Conservation (phyloP, 306 rosid genomes). For the Sicyos edulis region DNA sequence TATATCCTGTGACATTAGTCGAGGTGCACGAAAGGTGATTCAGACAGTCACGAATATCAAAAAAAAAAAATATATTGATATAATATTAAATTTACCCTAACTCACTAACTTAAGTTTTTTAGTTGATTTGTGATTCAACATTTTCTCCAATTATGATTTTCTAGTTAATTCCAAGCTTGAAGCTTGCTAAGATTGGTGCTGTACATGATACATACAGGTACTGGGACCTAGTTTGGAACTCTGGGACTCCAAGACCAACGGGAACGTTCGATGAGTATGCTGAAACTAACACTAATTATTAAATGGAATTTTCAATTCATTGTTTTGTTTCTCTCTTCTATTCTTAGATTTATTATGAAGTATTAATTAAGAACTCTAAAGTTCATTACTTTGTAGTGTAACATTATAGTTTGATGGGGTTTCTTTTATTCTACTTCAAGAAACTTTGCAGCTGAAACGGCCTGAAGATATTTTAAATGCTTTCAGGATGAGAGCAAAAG, state of each 20-base stretch:
- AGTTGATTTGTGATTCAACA: no score
- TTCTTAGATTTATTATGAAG: neutral
- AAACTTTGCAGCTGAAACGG: neutral
- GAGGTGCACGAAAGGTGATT: no score
- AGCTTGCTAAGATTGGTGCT: no score
- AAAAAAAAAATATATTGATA: no score
- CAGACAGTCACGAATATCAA: no score
- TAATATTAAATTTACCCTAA: no score
- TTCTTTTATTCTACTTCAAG: neutral
- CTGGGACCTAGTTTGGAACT: conserved; percentile 97
- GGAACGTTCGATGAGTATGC: conserved; percentile 91
- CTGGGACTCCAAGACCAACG: conserved; percentile 41
- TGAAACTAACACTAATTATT: neutral
- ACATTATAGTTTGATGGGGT: no score
- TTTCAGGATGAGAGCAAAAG: conserved; percentile 63
- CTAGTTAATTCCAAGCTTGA: no score
- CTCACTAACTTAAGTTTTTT: no score
- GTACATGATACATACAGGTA: conserved; percentile 43
- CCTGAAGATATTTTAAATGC: neutral
- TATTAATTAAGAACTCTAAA: neutral
- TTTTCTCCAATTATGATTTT: no score
- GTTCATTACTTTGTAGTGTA: neutral
- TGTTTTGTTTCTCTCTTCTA: neutral
- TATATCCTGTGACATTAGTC: no score
- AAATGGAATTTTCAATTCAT: neutral